Conservation (phyloP, 2,329 filamentous ascomycete species). For the Colletotrichum tropicicola region DNA sequence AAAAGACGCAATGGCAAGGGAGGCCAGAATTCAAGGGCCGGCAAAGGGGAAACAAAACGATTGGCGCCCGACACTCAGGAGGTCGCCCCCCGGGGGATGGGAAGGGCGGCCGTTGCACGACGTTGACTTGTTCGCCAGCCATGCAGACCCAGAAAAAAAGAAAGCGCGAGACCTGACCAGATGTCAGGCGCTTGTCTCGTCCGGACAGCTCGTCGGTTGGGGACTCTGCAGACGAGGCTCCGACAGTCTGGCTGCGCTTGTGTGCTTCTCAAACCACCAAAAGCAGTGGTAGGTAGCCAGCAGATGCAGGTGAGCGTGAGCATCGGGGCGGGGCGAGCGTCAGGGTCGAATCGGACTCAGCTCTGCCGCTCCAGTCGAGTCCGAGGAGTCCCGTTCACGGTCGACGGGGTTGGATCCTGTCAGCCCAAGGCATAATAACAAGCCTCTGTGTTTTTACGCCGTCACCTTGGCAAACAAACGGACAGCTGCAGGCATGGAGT, state of each 20-base stretch:
- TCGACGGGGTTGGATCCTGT: conserved; percentile 18
- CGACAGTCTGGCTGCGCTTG: background rate
- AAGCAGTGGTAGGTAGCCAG: too few relatives aligned
- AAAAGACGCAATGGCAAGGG: conserved; percentile 5
- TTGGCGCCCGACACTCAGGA: background rate
- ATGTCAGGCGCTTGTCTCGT: conserved; percentile 1
- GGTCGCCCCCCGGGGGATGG: background rate
- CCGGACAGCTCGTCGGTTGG: too few relatives aligned
- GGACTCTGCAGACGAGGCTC: background rate
- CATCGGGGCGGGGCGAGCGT: background rate
- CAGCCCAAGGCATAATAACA: background rate
- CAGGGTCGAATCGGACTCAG: background rate
- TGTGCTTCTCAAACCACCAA: background rate
- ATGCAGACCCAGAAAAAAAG: background rate
- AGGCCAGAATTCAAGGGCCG: background rate
- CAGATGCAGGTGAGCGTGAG: conserved; percentile 6
- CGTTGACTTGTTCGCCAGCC: background rate
- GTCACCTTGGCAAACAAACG: background rate
- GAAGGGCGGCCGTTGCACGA: background rate
- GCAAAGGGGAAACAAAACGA: conserved; percentile 6
- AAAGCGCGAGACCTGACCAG: background rate
- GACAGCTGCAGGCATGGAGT: background rate
- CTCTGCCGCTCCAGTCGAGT: background rate
- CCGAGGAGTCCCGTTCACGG: background rate
- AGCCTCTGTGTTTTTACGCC: background rate